Conservation (phyloP, 1,284 basidiomycete genomes). For the Schizophyllum amplum region DNA sequence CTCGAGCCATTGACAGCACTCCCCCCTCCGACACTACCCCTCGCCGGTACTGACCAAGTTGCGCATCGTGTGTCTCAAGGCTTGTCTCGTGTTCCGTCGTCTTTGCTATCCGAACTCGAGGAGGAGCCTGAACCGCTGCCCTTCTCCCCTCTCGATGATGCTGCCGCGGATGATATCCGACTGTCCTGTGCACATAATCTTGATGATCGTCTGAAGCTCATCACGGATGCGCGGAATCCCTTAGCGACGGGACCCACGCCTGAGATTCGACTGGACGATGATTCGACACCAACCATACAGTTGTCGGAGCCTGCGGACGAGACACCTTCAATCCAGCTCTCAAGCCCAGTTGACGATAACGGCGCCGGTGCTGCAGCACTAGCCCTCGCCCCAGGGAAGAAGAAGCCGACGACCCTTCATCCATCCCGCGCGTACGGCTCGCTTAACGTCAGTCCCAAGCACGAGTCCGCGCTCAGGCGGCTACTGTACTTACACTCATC, state of each 20-base stretch:
- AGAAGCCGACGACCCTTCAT: conserved; percentile 38
- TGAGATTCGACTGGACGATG: conserved; percentile 46
- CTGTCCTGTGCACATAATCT: conserved; percentile 44
- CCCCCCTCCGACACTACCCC: conserved; percentile 36
- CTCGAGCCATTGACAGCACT: conserved; percentile 44
- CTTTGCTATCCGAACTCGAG: conserved; percentile 42
- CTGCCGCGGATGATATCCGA: conserved; percentile 36
- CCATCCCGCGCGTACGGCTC: conserved; percentile 37
- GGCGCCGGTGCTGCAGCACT: conserved; percentile 10
- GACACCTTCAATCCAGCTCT: conserved; percentile 23
- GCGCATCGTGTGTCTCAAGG: conserved; percentile 47
- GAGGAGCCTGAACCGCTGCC: conserved; percentile 39
- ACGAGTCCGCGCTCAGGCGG: conserved; percentile 60
- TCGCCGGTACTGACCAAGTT: conserved; percentile 36
- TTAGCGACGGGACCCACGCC: conserved; percentile 31
- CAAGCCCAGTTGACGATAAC: conserved; percentile 12
- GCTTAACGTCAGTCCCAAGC: conserved; percentile 45
- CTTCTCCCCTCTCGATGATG: conserved; percentile 48
- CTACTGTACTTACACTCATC: conserved; percentile 63
- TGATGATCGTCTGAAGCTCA: conserved; percentile 41
- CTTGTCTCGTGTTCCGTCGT: conserved; percentile 45
- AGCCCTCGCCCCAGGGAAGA: conserved; percentile 12
- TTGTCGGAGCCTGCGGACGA: neutral
- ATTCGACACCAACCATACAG: conserved; percentile 8
- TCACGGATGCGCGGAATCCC: conserved; percentile 25